Percentiles rank a stretch among this genome's conserved stretches.
These are phyloP conservation scores for Bidens hawaiensis DNA, from an alignment of 140 eudicot species.

Conservation along the genomic window DNA sequence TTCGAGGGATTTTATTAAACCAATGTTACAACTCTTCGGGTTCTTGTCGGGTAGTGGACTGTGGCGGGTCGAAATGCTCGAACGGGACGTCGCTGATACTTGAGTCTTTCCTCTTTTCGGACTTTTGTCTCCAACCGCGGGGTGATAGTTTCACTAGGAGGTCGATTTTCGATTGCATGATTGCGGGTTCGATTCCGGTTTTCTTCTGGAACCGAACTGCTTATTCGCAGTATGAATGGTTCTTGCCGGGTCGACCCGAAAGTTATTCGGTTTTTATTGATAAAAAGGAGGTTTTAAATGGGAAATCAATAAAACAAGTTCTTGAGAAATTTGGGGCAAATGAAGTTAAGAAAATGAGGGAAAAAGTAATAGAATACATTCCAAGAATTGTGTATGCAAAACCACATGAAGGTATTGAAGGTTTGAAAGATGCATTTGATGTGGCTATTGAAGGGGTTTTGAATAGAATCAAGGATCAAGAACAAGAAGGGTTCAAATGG, in stretches of 20 bases:
- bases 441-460: conserved; percentile 84
- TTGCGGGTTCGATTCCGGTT: conserved; percentile 93
- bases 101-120: conserved; percentile 70
- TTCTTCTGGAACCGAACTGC: conserved; percentile 95
- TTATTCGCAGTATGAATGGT: conserved; percentile 84
- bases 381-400: conserved; percentile 72
- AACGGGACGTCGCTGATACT: conserved; percentile 59
- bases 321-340: conserved; percentile 47
- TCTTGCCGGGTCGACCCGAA: conserved; percentile 59
- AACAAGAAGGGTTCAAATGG: conserved; percentile 58
- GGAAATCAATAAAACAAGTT: conserved; percentile 53
- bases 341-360: conserved; percentile 61
- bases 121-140: conserved; percentile 81
- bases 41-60: conserved; percentile 73
- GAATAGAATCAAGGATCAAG: conserved; percentile 64
- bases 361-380: conserved; percentile 73
- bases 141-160: conserved; percentile 95
- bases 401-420: conserved; percentile 50
- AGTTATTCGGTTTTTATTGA: conserved; percentile 90
- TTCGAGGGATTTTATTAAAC: conserved; percentile 50
- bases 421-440: conserved; percentile 86
- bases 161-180: conserved; percentile 89
- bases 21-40: conserved; percentile 60
- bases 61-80: conserved; percentile 68
- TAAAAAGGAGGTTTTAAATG: conserved; percentile 61